Conservation (phyloP, 2,329 filamentous ascomycete genomes). For the Cladosporium cucumerinum region DNA sequence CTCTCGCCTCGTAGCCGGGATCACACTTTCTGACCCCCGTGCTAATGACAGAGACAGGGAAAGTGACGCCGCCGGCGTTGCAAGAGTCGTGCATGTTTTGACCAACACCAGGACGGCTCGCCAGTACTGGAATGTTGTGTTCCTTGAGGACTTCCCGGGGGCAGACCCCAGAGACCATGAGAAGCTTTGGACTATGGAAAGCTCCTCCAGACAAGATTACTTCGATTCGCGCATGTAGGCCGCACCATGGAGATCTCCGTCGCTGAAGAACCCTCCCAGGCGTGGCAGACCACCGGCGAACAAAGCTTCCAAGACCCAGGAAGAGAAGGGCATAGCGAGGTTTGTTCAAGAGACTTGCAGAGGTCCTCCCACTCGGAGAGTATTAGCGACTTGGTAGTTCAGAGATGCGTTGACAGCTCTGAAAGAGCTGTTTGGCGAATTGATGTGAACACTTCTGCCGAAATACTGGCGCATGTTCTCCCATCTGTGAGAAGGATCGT, state of each 20-base stretch:
- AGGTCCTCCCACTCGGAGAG: conserved; percentile 29
- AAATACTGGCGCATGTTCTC: conserved; percentile 30
- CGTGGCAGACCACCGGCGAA: conserved; percentile 1
- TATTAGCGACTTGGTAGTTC: conserved; percentile 12
- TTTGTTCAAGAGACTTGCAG: conserved; percentile 34
- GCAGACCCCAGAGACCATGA: conserved; percentile 33
- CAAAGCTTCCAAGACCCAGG: conserved; percentile 1
- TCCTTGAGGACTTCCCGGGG: conserved; percentile 39
- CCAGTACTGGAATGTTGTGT: conserved; percentile 46
- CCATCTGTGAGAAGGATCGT: conserved; percentile 33
- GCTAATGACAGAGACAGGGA: conserved; percentile 9
- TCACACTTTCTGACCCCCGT: conserved; percentile 6
- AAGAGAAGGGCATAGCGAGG: conserved; percentile 11
- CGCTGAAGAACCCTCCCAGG: not conserved
- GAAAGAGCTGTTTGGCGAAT: conserved; percentile 17
- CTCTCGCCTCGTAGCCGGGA: not conserved
- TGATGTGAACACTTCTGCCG: conserved; percentile 26
- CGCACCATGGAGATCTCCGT: conserved; percentile 20
- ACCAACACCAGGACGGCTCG: conserved; percentile 50
- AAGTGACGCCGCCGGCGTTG: conserved; percentile 15
- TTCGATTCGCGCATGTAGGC: conserved; percentile 30
- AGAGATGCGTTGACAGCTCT: conserved; percentile 6
- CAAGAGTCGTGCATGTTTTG: conserved; percentile 48
- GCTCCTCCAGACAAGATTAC: conserved; percentile 33
- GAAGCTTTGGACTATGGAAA: conserved; percentile 32